These are phyloP conservation scores for Eucalyptus cloeziana DNA, from an alignment of 345 rosid genomes.

Conservation along the genomic window DNA sequence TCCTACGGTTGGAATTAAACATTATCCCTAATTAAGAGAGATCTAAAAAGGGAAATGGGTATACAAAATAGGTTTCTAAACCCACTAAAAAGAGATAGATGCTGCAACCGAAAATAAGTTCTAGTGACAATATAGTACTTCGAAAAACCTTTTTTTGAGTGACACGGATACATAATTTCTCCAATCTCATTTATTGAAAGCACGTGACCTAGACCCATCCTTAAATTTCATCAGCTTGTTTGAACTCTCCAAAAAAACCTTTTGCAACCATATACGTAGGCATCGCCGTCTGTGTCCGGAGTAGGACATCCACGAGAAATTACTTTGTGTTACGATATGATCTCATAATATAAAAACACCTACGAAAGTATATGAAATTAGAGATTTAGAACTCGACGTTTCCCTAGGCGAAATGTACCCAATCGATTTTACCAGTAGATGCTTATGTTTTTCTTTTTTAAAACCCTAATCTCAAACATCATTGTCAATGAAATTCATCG, in stretches of 20 bases:
- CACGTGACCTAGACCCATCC: background rate
- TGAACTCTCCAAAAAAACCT: background rate
- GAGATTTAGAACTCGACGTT: background rate
- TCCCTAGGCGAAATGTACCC: background rate
- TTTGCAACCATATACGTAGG: background rate
- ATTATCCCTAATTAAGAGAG: background rate
- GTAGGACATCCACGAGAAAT: background rate
- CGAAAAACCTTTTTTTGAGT: no score
- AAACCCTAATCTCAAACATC: no score
- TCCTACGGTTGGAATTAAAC: background rate
- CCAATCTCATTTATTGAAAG: background rate
- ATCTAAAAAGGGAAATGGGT: background rate
- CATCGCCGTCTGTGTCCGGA: background rate
- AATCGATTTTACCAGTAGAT: background rate
- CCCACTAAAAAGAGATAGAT: no score
- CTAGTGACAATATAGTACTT: no score
- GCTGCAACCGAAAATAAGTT: no score
- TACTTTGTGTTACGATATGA: background rate
- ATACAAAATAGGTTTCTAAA: no score
- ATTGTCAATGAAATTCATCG: background rate
- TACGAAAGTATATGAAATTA: background rate
- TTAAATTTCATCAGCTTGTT: background rate
- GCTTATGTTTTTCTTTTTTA: no score
- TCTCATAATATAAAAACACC: background rate
- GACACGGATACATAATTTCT: no score